phyloP scores from a whole-genome alignment of 2,329 filamentous ascomycete species.

The Piedraia hortae region DNA sequence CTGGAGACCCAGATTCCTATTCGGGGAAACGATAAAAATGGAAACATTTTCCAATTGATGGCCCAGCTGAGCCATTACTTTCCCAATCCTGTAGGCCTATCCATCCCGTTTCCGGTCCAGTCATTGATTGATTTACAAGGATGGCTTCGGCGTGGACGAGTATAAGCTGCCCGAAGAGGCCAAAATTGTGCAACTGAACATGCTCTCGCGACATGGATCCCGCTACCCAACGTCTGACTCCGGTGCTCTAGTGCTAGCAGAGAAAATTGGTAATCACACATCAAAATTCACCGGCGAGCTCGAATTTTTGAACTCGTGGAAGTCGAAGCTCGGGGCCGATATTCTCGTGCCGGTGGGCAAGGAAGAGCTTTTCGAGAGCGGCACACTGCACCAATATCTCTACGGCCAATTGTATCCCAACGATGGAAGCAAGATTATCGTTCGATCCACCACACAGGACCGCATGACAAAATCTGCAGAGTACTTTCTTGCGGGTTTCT shows the following conservation, averaged over 20 bases:
- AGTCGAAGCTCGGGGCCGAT: conserved; percentile 39
- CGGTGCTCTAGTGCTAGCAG: conserved; percentile 27
- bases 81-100: conserved; percentile 36
- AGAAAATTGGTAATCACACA: conserved; percentile 28
- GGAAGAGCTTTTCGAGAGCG: conserved; percentile 36
- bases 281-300: conserved; percentile 29
- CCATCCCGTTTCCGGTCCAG: too few relatives aligned
- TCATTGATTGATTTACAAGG: too few relatives aligned
- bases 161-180: conserved; percentile 37
- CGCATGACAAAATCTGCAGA: conserved; percentile 51
- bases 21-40: conserved; percentile 26
- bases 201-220: conserved; percentile 46
- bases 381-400: conserved; percentile 43
- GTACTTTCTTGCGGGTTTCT: conserved; percentile 56
- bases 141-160: conserved; percentile 46
- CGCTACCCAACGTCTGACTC: conserved; percentile 40
- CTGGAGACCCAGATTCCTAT: conserved; percentile 46
- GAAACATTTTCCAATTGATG: conserved; percentile 44
- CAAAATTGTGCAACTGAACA: conserved; percentile 41
- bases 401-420: conserved; percentile 42
- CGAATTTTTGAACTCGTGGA: conserved; percentile 41
- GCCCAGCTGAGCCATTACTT: conserved; percentile 43
- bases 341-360: conserved; percentile 47
- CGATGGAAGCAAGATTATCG: conserved; percentile 43
- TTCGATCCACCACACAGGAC: conserved; percentile 46